phyloP scores from a whole-genome alignment of 2,329 filamentous ascomycete genomes.

The Aspergillus sp. region DNA sequence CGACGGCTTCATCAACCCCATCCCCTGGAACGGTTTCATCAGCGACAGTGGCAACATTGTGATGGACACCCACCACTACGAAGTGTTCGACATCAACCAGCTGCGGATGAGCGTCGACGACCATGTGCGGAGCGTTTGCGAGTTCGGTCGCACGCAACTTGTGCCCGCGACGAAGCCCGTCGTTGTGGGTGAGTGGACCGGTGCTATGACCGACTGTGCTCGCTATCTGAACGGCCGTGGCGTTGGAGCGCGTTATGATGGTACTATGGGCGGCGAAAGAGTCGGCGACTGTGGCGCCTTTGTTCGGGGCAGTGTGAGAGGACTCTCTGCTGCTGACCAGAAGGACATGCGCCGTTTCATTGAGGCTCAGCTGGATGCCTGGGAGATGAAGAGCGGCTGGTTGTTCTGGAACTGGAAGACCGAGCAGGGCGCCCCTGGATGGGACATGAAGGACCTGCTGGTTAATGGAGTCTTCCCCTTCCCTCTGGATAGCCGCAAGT shows the following conservation, averaged over 20 bases:
- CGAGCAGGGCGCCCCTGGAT: conserved; percentile 45
- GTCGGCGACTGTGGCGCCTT: conserved; percentile 58
- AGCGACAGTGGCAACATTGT: conserved; percentile 53
- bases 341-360: conserved; percentile 43
- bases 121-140: conserved; percentile 59
- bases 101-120: conserved; percentile 51
- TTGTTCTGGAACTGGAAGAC: conserved; percentile 54
- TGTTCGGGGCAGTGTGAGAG: conserved; percentile 48
- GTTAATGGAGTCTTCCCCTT: conserved; percentile 50
- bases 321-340: conserved; percentile 37
- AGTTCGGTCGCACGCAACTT: conserved; percentile 49
- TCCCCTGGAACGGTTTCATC: conserved; percentile 62
- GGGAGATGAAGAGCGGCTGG: conserved; percentile 44
- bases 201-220: conserved; percentile 62
- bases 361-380: conserved; percentile 47
- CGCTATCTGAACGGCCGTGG: conserved; percentile 56
- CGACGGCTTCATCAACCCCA: conserved; percentile 46
- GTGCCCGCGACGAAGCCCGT: conserved; percentile 61
- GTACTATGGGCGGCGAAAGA: conserved; percentile 48
- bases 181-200: conserved; percentile 69
- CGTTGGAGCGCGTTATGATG: conserved; percentile 59
- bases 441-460: conserved; percentile 47
- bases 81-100: conserved; percentile 57
- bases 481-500: conserved; percentile 34
- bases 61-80: conserved; percentile 69